Conservation (phyloP, 2,329 filamentous ascomycete species). For the Fusarium sp. region DNA sequence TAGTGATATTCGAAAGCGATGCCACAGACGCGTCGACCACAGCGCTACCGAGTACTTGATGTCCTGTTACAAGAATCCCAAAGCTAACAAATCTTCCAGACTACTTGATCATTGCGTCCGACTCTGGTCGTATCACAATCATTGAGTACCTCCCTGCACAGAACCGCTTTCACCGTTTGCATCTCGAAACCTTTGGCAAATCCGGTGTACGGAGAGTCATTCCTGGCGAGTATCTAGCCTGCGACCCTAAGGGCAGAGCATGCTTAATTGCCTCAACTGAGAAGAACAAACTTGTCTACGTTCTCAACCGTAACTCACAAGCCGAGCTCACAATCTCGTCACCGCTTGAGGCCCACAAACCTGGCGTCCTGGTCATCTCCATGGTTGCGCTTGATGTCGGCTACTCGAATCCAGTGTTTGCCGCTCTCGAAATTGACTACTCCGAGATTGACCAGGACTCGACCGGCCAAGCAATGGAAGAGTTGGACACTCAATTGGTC, state of each 20-base stretch:
- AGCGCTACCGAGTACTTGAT: constrained; percentile 21
- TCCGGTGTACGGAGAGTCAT: constrained; percentile 93
- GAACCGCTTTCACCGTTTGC: constrained; percentile 88
- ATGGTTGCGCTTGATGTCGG: constrained; percentile 92
- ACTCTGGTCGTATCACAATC: constrained; percentile 94
- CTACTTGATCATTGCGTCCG: constrained; percentile 93
- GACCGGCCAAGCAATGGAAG: constrained; percentile 81
- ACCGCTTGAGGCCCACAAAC: constrained; percentile 93
- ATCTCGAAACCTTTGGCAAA: constrained; percentile 98
- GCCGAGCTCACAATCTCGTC: constrained; percentile 97
- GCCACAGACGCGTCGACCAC: constrained; percentile 35
- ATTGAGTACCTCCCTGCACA: constrained; percentile 89
- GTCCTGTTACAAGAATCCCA: constrained; percentile 43
- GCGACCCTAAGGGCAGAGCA: constrained; percentile 94
- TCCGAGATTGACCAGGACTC: constrained; percentile 91
- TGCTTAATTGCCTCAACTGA: constrained; percentile 94
- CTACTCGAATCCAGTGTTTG: constrained; percentile 97
- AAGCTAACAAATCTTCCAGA: constrained; percentile 66
- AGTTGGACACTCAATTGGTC: constrained; percentile 89
- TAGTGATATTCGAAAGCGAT: constrained; percentile 67
- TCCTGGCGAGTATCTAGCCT: constrained; percentile 94
- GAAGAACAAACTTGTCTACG: constrained; percentile 99
- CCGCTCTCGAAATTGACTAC: constrained; percentile 93
- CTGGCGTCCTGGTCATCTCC: constrained; percentile 88
- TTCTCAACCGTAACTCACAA: constrained; percentile 93